phyloP scores from a whole-genome alignment of 352 stramenopile species.

The Phytophthora uliginosa region DNA sequence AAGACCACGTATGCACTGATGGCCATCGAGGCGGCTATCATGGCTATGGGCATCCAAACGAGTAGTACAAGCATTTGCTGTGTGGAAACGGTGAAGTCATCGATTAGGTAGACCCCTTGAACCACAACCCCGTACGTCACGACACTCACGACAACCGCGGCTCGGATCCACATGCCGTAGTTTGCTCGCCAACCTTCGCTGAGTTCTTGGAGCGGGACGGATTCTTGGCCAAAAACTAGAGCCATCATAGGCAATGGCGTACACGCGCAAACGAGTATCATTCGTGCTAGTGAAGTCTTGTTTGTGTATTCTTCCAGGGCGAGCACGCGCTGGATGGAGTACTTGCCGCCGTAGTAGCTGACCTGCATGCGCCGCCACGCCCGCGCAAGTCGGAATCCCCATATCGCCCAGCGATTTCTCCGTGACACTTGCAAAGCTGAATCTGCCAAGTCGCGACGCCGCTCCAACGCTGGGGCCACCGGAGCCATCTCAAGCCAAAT shows the following conservation, averaged over 20 bases:
- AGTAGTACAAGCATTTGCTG: slow-evolving; percentile 14
- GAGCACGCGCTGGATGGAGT: slow-evolving; percentile 36
- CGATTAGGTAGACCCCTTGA: slow-evolving; percentile 26
- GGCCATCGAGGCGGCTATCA: slow-evolving; percentile 7
- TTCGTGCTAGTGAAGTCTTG: slow-evolving; percentile 11
- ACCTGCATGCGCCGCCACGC: slow-evolving; percentile 28
- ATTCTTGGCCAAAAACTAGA: slow-evolving; percentile 25
- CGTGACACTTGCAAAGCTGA: neutral
- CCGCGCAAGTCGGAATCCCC: neutral
- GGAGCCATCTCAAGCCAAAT: slow-evolving; percentile 1
- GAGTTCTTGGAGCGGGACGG: slow-evolving; percentile 26
- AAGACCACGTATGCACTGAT: slow-evolving; percentile 24
- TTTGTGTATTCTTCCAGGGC: slow-evolving; percentile 28
- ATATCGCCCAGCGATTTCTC: neutral
- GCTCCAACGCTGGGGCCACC: neutral
- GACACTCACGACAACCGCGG: slow-evolving; percentile 17
- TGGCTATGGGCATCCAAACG: neutral
- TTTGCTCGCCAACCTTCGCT: slow-evolving; percentile 19
- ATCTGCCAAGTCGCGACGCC: neutral
- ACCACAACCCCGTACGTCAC: slow-evolving; percentile 20
- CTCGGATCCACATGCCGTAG: slow-evolving; percentile 31
- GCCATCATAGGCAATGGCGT: slow-evolving; percentile 26
- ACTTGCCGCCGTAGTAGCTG: slow-evolving; percentile 36
- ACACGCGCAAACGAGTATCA: slow-evolving; percentile 9
- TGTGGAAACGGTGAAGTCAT: slow-evolving; percentile 14